Evolutionary conservation across 257 asterid species (phyloP).

Genomic region (Penstemon eatonii): DNA sequence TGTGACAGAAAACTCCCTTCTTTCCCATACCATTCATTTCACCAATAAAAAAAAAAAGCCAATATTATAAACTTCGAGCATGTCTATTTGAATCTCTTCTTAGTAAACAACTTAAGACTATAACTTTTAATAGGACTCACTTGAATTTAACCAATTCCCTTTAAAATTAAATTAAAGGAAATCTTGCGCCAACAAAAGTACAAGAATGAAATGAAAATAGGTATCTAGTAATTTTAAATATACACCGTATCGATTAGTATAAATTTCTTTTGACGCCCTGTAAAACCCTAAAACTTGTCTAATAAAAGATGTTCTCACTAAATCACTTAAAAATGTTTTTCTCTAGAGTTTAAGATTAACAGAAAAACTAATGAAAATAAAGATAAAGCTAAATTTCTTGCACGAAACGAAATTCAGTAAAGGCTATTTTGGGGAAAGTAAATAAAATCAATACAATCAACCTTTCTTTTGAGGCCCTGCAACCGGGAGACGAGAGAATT

Average conservation of each 20-base stretch:
- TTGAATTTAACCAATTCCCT: not conserved
- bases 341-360: not conserved
- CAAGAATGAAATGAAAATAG: too few relatives aligned
- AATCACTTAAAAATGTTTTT: not conserved
- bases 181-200: too few relatives aligned
- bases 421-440: not conserved
- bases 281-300: not conserved
- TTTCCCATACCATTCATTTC: conserved; percentile 5
- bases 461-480: conserved; percentile 98
- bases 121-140: not conserved
- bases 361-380: not conserved
- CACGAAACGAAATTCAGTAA: too few relatives aligned
- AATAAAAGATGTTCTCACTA: not conserved
- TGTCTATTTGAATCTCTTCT: not conserved
- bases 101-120: conserved; percentile 8
- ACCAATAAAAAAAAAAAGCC: conserved; percentile 22
- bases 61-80: not conserved
- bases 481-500: conserved; percentile 75
- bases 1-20: conserved; percentile 7
- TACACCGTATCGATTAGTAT: too few relatives aligned
- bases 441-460: conserved; percentile 24
- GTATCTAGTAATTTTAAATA: too few relatives aligned
- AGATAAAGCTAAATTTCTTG: not conserved
- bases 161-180: too few relatives aligned
- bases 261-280: too few relatives aligned